A percentile compares a stretch with the other conserved stretches of the same genome.
phyloP scores from a whole-genome alignment of 176 grass and related monocot species.

The Zea mays region DNA sequence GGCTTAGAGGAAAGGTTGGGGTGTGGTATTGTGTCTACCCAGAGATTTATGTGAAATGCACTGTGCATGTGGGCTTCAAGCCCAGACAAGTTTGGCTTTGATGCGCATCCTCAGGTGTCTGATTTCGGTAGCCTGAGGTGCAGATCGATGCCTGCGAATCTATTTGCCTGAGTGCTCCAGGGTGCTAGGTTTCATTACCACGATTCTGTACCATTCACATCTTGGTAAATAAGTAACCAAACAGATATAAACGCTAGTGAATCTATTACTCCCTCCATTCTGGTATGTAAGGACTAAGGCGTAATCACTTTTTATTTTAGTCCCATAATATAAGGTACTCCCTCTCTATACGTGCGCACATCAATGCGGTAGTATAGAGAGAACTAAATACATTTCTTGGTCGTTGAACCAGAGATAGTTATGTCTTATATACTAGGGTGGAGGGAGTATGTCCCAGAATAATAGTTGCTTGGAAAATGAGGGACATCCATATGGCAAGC shows the following conservation, averaged over 20 bases:
- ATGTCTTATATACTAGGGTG: too few relatives aligned
- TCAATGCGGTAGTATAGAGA: too few relatives aligned
- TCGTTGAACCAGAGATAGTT: too few relatives aligned
- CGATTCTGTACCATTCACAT: background rate
- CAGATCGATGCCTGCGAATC: too few relatives aligned
- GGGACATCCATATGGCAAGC: background rate
- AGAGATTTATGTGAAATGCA: background rate
- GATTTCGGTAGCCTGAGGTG: background rate
- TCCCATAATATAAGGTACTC: too few relatives aligned
- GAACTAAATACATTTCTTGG: too few relatives aligned
- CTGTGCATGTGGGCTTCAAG: background rate
- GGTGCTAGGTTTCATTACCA: background rate
- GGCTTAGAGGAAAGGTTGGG: background rate
- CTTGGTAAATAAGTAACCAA: background rate
- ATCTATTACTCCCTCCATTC: background rate
- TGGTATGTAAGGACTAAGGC: too few relatives aligned
- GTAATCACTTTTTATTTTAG: too few relatives aligned
- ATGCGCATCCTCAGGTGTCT: background rate
- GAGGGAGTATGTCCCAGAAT: background rate
- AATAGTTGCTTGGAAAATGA: constrained; percentile 12
- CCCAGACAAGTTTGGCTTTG: background rate
- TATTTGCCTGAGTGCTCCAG: too few relatives aligned
- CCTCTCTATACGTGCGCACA: too few relatives aligned
- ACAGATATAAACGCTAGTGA: background rate
- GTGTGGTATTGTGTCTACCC: background rate